phyloP scores from a whole-genome alignment of 2,329 filamentous ascomycete species.

The Colletotrichum navitas region DNA sequence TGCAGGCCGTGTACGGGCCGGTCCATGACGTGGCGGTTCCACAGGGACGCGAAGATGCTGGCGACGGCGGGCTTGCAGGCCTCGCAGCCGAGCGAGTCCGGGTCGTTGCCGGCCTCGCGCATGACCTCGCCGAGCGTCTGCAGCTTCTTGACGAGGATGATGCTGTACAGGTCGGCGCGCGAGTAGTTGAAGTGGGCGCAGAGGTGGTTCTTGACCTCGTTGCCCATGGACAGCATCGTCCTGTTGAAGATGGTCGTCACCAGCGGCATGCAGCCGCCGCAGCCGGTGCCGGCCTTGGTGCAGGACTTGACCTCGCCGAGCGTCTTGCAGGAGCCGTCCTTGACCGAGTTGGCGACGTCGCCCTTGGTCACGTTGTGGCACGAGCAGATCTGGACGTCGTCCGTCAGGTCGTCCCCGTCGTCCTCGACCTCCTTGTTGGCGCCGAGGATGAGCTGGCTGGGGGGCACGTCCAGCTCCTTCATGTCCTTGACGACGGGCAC shows the following conservation, averaged over 20 bases:
- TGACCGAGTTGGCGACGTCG: conserved; percentile 78
- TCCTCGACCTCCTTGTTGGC: conserved; percentile 80
- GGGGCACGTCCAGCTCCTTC: conserved; percentile 81
- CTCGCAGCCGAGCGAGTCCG: conserved; percentile 83
- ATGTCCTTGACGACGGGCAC: conserved; percentile 89
- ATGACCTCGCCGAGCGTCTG: conserved; percentile 81
- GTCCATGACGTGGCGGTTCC: conserved; percentile 86
- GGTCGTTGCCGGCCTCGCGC: conserved; percentile 79
- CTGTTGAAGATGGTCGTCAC: conserved; percentile 92
- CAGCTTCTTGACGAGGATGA: conserved; percentile 84
- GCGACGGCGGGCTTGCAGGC: conserved; percentile 86
- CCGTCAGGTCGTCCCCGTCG: conserved; percentile 80
- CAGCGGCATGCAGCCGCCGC: conserved; percentile 89
- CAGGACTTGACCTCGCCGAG: conserved; percentile 87
- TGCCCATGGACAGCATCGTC: conserved; percentile 86
- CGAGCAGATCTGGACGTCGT: conserved; percentile 91
- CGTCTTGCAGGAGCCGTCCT: conserved; percentile 83
- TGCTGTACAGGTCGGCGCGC: conserved; percentile 90
- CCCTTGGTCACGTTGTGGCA: conserved; percentile 94
- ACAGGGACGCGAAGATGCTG: conserved; percentile 84
- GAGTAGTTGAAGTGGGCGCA: conserved; percentile 88
- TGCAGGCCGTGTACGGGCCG: conserved; percentile 79
- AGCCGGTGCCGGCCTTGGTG: conserved; percentile 92
- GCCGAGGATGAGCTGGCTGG: conserved; percentile 86
- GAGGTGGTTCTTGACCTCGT: conserved; percentile 88